Conservation (phyloP, 768 basidiomycete genomes). For the Rhodotorula babjevae region DNA sequence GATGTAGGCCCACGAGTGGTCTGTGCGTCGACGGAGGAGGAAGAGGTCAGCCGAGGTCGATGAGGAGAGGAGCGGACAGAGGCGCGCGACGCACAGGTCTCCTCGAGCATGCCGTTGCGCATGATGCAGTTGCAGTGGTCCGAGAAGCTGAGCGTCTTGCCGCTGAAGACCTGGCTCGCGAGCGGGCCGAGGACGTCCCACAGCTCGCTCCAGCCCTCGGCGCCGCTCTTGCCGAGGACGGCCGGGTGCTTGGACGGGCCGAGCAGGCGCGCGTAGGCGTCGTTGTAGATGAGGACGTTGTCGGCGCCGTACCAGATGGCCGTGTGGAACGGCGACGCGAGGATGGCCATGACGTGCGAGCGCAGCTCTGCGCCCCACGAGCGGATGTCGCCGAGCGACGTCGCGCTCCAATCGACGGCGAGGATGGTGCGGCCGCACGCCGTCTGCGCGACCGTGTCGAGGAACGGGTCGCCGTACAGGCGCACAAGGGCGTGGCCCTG, state of each 20-base stretch:
- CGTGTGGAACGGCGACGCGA: constrained; percentile 25
- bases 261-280: constrained; percentile 5
- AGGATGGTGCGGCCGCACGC: neutral
- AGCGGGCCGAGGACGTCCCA: constrained; percentile 33
- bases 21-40: neutral
- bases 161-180: constrained; percentile 11
- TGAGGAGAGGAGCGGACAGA: no score
- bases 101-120: constrained; percentile 24
- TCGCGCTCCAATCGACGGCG: neutral
- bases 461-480: neutral
- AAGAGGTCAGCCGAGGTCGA: neutral
- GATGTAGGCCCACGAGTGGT: constrained; percentile 18
- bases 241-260: neutral
- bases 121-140: constrained; percentile 23
- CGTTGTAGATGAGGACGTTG: constrained; percentile 27
- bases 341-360: constrained; percentile 20
- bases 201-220: constrained; percentile 6
- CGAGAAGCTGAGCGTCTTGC: constrained; percentile 11
- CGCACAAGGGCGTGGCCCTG: neutral
- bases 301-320: constrained; percentile 21
- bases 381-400: constrained; percentile 10
- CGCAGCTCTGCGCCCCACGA: constrained; percentile 14
- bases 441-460: neutral
- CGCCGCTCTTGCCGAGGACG: constrained; percentile 1
- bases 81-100: constrained; percentile 10